Evolutionary conservation across 768 basidiomycete species (phyloP), one percentile per base, ranked within the genome.

Genomic region (Pholiota molesta): DNA sequence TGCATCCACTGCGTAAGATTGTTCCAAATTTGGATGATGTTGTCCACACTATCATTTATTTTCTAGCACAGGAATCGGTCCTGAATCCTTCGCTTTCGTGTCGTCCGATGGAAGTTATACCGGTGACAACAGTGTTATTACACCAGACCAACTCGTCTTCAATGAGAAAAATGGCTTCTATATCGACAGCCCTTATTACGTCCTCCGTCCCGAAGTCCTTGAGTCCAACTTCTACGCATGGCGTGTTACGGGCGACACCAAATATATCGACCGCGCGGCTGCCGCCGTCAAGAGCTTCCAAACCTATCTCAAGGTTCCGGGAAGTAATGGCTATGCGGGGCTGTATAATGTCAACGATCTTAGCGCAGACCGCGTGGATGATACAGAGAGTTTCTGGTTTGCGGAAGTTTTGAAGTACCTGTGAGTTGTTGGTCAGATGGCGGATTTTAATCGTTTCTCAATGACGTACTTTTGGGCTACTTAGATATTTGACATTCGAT

Each of bases 201-300:
- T 87, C 71, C 77, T 86, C 42, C 88, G 91, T 29, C 91, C 91
- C 0, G 90, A 92, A 73, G 89, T 92, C 23, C 81, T 92, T 13
- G 90, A 92, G 71, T 88, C 86, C 57, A 91, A 91, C 77, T 92
- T 92, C 76, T 89, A 92, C 61, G 91, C 90, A 0, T 92, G 80
- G 80, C 83, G 91, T 26, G 83, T 80, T 16, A 91, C 90, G 1
- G 91, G 91, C 0, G 77, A 92, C 66, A 72, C 73, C 6, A 90
- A 88, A 66, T 92, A 91, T 71, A 78, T 87, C 35, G 77, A 89
- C 54, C 83, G 87, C 23, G 90, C 91, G 1, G 81, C 78, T 3
- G 77, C 74, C 39, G 90, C 88, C 9, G 74, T 89, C 16, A 60
- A 74, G 42, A 85, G 83, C 66, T 88, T 92, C 77, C 79, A 86